phyloP scores from a whole-genome alignment of 2,329 filamentous ascomycete genomes.

The Orbilia javanica region DNA sequence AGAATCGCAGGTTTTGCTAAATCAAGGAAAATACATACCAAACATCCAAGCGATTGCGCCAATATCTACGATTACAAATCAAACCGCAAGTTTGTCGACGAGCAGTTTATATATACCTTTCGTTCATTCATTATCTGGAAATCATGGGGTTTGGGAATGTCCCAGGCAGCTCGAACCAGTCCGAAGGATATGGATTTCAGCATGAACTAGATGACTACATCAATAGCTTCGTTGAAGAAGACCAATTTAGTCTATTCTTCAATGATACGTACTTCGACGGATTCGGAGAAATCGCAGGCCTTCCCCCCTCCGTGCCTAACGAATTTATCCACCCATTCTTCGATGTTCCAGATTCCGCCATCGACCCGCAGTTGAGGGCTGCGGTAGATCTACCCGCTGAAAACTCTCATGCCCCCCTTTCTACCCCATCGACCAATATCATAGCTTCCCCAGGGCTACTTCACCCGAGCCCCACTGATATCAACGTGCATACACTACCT shows the following conservation, averaged over 20 bases:
- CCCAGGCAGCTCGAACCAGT: background rate
- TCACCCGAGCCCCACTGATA: background rate
- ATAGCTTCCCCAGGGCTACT: background rate
- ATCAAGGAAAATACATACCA: background rate
- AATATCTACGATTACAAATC: slow-evolving; percentile 3
- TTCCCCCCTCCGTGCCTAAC: background rate
- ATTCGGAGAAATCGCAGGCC: background rate
- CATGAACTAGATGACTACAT: slow-evolving; percentile 55
- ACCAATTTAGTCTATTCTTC: slow-evolving; percentile 30
- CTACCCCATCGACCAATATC: background rate
- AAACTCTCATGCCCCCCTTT: background rate
- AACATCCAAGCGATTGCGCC: slow-evolving; percentile 1
- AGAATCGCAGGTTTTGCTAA: slow-evolving; percentile 25
- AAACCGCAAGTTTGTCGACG: slow-evolving; percentile 5
- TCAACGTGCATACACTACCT: no score
- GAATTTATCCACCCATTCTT: background rate
- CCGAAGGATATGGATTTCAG: slow-evolving; percentile 22
- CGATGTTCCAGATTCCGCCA: slow-evolving; percentile 27
- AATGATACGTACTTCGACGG: slow-evolving; percentile 32
- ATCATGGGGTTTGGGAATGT: slow-evolving; percentile 23
- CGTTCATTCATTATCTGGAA: background rate
- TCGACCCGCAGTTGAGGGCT: slow-evolving; percentile 39
- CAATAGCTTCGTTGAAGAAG: slow-evolving; percentile 25
- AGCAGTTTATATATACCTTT: background rate
- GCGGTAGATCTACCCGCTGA: background rate